Base-by-base conservation (phyloP, 2,329 filamentous ascomycete species). In the Fusarium sp. region DNA sequence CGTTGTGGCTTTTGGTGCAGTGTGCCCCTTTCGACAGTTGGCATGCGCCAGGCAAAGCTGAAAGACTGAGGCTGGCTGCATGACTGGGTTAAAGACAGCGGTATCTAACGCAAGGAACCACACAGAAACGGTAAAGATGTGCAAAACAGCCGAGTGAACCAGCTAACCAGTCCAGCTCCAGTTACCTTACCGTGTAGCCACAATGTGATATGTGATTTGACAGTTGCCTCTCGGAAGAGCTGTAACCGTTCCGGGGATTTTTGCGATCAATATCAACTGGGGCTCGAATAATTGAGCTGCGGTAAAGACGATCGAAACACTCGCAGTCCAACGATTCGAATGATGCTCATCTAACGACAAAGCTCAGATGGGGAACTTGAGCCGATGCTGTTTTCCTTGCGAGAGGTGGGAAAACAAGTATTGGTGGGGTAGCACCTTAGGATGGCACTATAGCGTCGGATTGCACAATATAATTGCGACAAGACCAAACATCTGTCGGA, bases 51-150 rank as follows among this genome's bases (percentile, higher is more conserved):
- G 39, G 9, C 35, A 49, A 27, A 69, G 66, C 66, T 69, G 66
- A 69, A 58, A 52, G 29, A 42, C 15, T 48, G 51, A 69, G 66
- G 66, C 66, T 64, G 64, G 64, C 66, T 69, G 49, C 29, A 41
- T 29, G 57, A 51, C 44, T 27, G 49, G 25, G 45, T 41, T 19
- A 15, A 14, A 14, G 33, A 52, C 35, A 63, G 27, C 38, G 25
- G 16, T 44, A 49, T 19, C 29, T 33, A 35, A 63, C 33, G 62
- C 41, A 63, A 37, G 56, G 56, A 61, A 45, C 31, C 29, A 60
- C 52, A 21, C 27, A 25, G 18, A 35, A 46, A 62, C 12, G 52
- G 52, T 31, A 59, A 62, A 41, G 57, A 38, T 56, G 21, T 10
- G 33, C 37, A 29, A 37, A 29, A 41, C 39, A 46, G 18, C 48